Evolutionary conservation across 2,329 filamentous ascomycete species (phyloP).

Genomic region (Apiospora hydei): DNA sequence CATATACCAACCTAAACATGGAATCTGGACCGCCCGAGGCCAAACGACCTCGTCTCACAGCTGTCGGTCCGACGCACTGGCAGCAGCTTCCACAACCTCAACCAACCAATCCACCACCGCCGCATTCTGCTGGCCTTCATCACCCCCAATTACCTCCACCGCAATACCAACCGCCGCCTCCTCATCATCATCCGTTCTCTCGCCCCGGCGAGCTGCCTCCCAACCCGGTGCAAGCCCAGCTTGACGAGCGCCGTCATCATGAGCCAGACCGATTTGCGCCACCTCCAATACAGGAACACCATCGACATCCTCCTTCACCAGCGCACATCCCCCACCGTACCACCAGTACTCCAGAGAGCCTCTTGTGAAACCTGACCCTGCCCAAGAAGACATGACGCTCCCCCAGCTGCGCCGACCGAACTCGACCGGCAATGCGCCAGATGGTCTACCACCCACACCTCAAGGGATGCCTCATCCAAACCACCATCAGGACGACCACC

Average conservation of each 20-base stretch:
- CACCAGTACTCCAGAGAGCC: constrained; percentile 58
- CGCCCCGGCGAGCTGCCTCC: constrained; percentile 47
- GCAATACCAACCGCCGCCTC: constrained; percentile 42
- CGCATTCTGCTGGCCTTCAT: constrained; percentile 44
- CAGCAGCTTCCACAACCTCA: constrained; percentile 55
- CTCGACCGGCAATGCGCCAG: constrained; percentile 54
- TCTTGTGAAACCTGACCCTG: constrained; percentile 63
- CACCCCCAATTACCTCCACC: constrained; percentile 48
- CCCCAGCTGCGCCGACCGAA: constrained; percentile 57
- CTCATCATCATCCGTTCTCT: constrained; percentile 45
- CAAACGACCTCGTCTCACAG: constrained; percentile 65
- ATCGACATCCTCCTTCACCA: constrained; percentile 54
- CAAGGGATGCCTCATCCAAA: constrained; percentile 45
- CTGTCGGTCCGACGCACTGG: constrained; percentile 51
- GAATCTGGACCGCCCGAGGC: constrained; percentile 64
- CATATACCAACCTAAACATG: constrained; percentile 60
- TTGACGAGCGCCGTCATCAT: constrained; percentile 65
- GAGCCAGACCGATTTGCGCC: constrained; percentile 57
- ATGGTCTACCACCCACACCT: constrained; percentile 45
- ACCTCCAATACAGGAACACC: constrained; percentile 62
- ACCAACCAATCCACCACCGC: constrained; percentile 48
- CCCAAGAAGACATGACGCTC: constrained; percentile 50
- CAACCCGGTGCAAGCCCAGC: constrained; percentile 51
- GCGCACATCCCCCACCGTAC: constrained; percentile 49
- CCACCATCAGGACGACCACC: constrained; percentile 54